These are phyloP conservation scores for Cyamopsis tetragonoloba DNA, from an alignment of 306 rosid genomes.

Conservation along the genomic window DNA sequence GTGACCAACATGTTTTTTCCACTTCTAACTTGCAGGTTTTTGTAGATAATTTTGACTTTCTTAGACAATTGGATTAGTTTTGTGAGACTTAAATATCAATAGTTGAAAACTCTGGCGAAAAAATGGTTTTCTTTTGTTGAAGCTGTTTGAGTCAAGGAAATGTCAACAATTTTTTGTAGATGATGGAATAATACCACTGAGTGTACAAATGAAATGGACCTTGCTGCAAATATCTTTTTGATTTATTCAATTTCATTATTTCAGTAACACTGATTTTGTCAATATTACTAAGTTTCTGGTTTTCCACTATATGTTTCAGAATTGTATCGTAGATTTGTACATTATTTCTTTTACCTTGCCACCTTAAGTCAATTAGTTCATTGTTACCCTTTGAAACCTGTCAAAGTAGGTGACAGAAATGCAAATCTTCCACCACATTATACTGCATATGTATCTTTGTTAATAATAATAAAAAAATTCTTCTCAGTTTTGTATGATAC, in stretches of 20 bases:
- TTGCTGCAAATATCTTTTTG: conserved; percentile 17
- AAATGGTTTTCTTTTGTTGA: conserved; percentile 22
- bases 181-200: conserved; percentile 33
- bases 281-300: background rate
- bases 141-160: conserved; percentile 21
- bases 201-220: conserved; percentile 21
- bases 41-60: conserved; percentile 84
- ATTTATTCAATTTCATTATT: background rate
- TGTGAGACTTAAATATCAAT: conserved; percentile 19
- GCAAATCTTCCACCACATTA: too few relatives aligned
- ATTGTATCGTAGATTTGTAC: background rate
- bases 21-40: conserved; percentile 63
- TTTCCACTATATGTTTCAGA: background rate
- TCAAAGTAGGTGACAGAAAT: too few relatives aligned
- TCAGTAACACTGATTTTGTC: background rate
- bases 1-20: background rate
- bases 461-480: too few relatives aligned
- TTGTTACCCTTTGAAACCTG: too few relatives aligned
- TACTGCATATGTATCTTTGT: too few relatives aligned
- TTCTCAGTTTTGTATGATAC: too few relatives aligned
- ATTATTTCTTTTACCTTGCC: background rate
- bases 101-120: conserved; percentile 17
- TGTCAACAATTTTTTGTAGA: conserved; percentile 59
- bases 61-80: conserved; percentile 68
- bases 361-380: background rate